phyloP scores from a whole-genome alignment of 495 filamentous ascomycete species.

The Aspergillus conjunctus region DNA sequence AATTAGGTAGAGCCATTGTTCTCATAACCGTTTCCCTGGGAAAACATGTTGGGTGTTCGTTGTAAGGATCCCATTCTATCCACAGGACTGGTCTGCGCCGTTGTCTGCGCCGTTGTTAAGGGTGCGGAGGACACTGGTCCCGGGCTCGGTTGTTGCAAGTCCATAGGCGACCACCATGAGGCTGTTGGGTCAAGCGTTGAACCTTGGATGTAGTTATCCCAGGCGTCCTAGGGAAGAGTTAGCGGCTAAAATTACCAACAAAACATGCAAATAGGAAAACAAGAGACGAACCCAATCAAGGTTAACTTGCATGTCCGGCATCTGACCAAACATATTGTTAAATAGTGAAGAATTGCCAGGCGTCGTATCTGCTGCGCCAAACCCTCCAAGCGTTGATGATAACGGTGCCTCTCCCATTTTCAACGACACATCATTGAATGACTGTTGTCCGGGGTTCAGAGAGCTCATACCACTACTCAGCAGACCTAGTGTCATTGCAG shows the following conservation, averaged over 20 bases:
- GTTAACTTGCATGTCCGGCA: conserved; percentile 65
- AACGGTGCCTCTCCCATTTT: conserved; percentile 38
- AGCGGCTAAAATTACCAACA: conserved; percentile 15
- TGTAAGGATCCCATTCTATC: conserved; percentile 23
- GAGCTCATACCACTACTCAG: conserved; percentile 71
- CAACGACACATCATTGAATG: conserved; percentile 35
- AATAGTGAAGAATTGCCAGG: conserved; percentile 52
- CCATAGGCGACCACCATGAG: conserved; percentile 51
- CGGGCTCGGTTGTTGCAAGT: conserved; percentile 34
- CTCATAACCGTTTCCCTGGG: conserved; percentile 19
- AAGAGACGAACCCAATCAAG: conserved; percentile 75
- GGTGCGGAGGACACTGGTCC: conserved; percentile 22
- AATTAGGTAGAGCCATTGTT: conserved; percentile 13
- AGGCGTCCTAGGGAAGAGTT: conserved; percentile 49
- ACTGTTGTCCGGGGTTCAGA: conserved; percentile 46
- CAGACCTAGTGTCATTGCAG: conserved; percentile 82
- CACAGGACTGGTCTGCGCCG: conserved; percentile 13
- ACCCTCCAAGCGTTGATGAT: conserved; percentile 34
- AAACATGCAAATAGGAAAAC: background rate
- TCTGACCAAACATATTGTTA: conserved; percentile 57
- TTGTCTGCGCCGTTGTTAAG: conserved; percentile 17
- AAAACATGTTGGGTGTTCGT: conserved; percentile 22
- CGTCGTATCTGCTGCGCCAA: conserved; percentile 41
- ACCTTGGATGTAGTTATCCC: conserved; percentile 59
- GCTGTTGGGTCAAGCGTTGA: conserved; percentile 47